phyloP scores from a whole-genome alignment of 2,329 filamentous ascomycete species.

The Periconia digitata region DNA sequence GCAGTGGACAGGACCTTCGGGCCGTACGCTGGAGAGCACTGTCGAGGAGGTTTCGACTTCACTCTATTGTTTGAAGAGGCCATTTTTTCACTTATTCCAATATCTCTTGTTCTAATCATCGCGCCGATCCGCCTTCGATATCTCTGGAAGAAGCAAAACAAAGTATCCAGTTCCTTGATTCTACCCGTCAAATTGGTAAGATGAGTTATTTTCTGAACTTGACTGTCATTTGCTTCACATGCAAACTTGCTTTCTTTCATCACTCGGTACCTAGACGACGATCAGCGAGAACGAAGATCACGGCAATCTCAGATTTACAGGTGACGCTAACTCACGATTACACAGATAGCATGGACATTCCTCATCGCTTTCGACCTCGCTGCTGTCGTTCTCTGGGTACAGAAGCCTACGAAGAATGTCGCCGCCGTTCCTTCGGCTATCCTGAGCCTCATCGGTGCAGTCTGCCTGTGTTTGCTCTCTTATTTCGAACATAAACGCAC shows the following conservation, averaged over 20 bases:
- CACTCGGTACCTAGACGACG: too few relatives aligned
- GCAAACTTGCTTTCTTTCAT: neutral
- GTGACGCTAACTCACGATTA: slow-evolving; percentile 5
- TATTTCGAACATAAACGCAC: slow-evolving; percentile 52
- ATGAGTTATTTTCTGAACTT: too few relatives aligned
- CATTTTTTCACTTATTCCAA: slow-evolving; percentile 35
- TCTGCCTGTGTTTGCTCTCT: slow-evolving; percentile 45
- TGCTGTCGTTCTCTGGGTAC: slow-evolving; percentile 31
- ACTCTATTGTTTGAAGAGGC: slow-evolving; percentile 41
- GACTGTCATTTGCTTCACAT: neutral
- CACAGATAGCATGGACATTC: slow-evolving; percentile 27
- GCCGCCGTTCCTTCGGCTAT: slow-evolving; percentile 30
- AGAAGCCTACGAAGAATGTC: slow-evolving; percentile 11
- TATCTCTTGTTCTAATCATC: slow-evolving; percentile 31
- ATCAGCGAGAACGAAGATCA: too few relatives aligned
- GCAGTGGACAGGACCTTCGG: slow-evolving; percentile 35
- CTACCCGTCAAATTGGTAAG: slow-evolving; percentile 32
- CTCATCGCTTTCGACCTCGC: slow-evolving; percentile 32
- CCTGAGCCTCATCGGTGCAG: slow-evolving; percentile 27
- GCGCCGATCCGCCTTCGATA: slow-evolving; percentile 30
- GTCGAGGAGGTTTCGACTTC: slow-evolving; percentile 43
- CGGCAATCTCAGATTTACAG: too few relatives aligned
- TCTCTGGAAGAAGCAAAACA: slow-evolving; percentile 27
- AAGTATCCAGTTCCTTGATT: slow-evolving; percentile 24
- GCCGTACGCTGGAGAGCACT: slow-evolving; percentile 30